Percentiles rank a stretch among this genome's conserved stretches.
Evolutionary conservation across 331 rosid species (phyloP).

Genomic region (Saraca asoca): DNA sequence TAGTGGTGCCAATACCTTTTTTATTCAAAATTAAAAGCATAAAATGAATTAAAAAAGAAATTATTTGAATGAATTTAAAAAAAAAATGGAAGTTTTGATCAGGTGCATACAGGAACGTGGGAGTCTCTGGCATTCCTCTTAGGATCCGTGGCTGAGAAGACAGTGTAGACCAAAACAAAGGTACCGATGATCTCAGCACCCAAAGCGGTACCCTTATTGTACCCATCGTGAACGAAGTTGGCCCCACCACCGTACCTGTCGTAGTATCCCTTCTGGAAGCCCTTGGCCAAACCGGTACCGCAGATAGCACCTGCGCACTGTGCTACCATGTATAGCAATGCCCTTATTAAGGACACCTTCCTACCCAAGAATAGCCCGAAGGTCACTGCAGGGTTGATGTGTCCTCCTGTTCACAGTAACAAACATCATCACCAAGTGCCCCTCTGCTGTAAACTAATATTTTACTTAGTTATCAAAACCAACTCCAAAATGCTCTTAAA

Average conservation of each 20-base stretch:
- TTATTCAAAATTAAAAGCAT: background rate
- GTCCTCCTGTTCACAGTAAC: conserved; percentile 60
- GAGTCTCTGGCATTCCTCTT: conserved; percentile 90
- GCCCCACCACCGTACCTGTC: conserved; percentile 62
- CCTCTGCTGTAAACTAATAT: too few relatives aligned
- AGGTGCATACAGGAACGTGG: conserved; percentile 77
- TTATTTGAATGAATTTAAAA: background rate
- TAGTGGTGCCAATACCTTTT: conserved; percentile 88
- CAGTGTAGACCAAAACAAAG: conserved; percentile 93
- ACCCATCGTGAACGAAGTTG: conserved; percentile 51
- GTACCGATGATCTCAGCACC: conserved; percentile 97
- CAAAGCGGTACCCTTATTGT: conserved; percentile 74
- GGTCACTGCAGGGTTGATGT: conserved; percentile 90
- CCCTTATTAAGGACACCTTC: conserved; percentile 73
- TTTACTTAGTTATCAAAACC: too few relatives aligned
- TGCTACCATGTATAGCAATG: conserved; percentile 72
- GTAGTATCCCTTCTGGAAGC: conserved; percentile 64
- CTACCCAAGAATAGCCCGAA: conserved; percentile 74
- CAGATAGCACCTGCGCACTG: conserved; percentile 79
- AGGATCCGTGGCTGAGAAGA: conserved; percentile 96
- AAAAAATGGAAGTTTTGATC: background rate
- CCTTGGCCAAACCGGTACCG: conserved; percentile 80
- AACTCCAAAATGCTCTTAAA: too few relatives aligned
- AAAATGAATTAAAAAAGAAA: background rate
- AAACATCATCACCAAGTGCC: too few relatives aligned